Evolutionary conservation across 2,329 filamentous ascomycete genomes (phyloP).

Genomic region (Fusarium setosum): DNA sequence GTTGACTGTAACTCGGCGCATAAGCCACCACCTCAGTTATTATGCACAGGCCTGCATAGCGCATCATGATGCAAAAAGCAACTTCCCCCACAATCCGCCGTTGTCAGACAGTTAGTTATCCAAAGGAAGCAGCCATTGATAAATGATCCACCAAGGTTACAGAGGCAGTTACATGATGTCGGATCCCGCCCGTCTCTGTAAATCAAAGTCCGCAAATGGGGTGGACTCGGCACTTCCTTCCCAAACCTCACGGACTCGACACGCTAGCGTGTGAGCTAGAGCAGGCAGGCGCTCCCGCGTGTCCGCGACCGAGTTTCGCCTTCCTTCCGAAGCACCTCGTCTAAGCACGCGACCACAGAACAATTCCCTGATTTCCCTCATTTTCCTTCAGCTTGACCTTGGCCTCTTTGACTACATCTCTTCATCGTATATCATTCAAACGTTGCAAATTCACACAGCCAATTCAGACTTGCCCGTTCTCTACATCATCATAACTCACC

Average conservation of each 20-base stretch:
- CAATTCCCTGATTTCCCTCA: conserved; percentile 4
- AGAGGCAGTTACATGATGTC: too few species aligned
- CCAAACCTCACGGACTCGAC: too few species aligned
- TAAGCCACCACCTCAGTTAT: conserved; percentile 3
- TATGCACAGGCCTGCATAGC: neutral
- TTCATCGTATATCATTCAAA: too few species aligned
- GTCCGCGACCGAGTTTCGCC: conserved; percentile 1
- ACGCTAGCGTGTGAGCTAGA: neutral
- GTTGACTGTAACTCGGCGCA: neutral
- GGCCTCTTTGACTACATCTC: neutral
- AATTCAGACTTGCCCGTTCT: neutral
- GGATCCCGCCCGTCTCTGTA: too few species aligned
- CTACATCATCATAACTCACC: neutral
- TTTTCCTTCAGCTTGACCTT: neutral
- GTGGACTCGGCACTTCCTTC: too few species aligned
- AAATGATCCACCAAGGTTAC: neutral
- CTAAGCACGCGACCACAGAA: conserved; percentile 31
- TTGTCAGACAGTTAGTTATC: neutral
- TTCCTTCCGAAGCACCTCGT: conserved; percentile 4
- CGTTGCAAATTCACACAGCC: too few species aligned
- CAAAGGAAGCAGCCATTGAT: neutral
- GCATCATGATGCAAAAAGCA: neutral
- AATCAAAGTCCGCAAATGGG: too few species aligned
- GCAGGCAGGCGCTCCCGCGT: conserved; percentile 21
- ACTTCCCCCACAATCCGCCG: too few species aligned